phyloP scores from a whole-genome alignment of 148 eudicot species.

The Diospyros kaki region DNA sequence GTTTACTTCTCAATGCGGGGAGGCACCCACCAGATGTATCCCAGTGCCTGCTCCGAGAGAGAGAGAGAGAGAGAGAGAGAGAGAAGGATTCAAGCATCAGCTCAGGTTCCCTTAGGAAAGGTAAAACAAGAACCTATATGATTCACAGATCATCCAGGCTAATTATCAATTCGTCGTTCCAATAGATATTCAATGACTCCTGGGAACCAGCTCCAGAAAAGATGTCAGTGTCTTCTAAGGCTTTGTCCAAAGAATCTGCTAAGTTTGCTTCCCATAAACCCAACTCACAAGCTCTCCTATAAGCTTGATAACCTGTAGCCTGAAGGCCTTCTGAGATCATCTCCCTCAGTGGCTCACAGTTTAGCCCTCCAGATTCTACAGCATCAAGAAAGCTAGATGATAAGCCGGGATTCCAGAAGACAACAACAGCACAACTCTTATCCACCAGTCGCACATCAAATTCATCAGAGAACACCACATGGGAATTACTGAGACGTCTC shows the following conservation, averaged over 20 bases:
- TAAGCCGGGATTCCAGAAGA: conserved; percentile 55
- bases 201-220: conserved; percentile 20
- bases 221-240: conserved; percentile 31
- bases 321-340: conserved; percentile 58
- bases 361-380: conserved; percentile 43
- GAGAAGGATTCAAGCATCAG: too few species aligned
- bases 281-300: conserved; percentile 47
- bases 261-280: conserved; percentile 57
- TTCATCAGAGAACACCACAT: conserved; percentile 51
- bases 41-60: too few species aligned
- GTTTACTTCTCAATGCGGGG: too few species aligned
- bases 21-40: too few species aligned
- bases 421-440: conserved; percentile 66
- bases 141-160: conserved; percentile 68
- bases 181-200: conserved; percentile 48
- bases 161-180: conserved; percentile 65
- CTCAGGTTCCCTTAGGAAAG: background rate
- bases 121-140: background rate
- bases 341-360: conserved; percentile 35
- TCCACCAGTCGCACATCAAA: conserved; percentile 71
- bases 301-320: conserved; percentile 53
- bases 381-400: conserved; percentile 47
- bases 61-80: too few species aligned
- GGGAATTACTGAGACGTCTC: conserved; percentile 42
- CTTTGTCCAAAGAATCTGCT: conserved; percentile 73